phyloP scores from a whole-genome alignment of 768 basidiomycete species.

The Termitomyces sp. region DNA sequence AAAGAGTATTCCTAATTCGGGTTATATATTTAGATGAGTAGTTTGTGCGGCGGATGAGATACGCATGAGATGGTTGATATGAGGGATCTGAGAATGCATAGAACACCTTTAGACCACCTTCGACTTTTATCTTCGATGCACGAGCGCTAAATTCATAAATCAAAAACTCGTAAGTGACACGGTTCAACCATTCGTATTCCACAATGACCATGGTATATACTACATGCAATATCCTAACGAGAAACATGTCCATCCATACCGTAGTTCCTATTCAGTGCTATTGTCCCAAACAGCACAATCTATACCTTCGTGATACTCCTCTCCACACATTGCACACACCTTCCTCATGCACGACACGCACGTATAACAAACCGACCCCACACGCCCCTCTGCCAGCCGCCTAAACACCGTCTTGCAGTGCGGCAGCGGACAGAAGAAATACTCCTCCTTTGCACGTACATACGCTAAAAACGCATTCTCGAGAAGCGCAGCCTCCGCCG shows the following conservation, averaged over 20 bases:
- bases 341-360: constrained; percentile 33
- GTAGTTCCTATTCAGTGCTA: neutral
- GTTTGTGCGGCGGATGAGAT: too few relatives aligned
- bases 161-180: neutral
- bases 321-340: constrained; percentile 37
- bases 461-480: constrained; percentile 38
- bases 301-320: constrained; percentile 38
- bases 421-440: constrained; percentile 52
- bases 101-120: too few relatives aligned
- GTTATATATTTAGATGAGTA: neutral
- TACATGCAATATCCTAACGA: neutral
- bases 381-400: constrained; percentile 2
- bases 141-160: too few relatives aligned
- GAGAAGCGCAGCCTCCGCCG: constrained; percentile 37
- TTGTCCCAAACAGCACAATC: constrained; percentile 20
- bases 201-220: neutral
- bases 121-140: too few relatives aligned
- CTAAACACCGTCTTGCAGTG: constrained; percentile 49
- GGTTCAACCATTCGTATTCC: neutral
- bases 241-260: neutral
- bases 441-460: constrained; percentile 37
- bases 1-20: neutral
- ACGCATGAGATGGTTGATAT: neutral
- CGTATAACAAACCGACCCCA: neutral
- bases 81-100: neutral